Evolutionary conservation across 139 green algal species (phyloP), one percentile per base, ranked within the genome.

Genomic region (Nannochloris sp.): DNA sequence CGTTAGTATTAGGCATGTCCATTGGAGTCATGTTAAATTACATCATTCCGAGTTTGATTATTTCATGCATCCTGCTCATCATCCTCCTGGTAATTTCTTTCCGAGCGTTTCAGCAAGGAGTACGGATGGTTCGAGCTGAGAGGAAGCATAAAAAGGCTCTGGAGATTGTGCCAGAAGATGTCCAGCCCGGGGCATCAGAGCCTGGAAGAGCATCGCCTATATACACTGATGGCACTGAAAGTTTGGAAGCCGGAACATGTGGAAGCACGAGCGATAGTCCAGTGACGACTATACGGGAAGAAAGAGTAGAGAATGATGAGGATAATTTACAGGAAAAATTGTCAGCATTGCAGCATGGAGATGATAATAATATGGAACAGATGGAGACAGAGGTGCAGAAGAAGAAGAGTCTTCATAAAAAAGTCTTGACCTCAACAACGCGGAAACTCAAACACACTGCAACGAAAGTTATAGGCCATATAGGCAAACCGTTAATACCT

Each of bases 21-120:
- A 59, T 66, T 13, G 60, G 60, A 23, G 60, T 66, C 12, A 28
- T 66, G 33, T 43, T 66, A 5, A 66, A 66, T 43, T 40, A 40
- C 4, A 56, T 66, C 1, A 17, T 45, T 14, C 60, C 60, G 1
- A 40, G n/a, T 25, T 55, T 53, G 60, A 66, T 66, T 23, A n/a
- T 66, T 23, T 40, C 60, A 5, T 56, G 16, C n/a, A 31, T 66
- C 12, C n/a, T 66, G 13, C 16, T 66, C n/a, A 9, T 66, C 4
- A 44, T 66, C 5, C 31, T 66, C 14, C n/a, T 66, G 11, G 16
- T 56, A 4, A 28, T 66, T 57, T 29, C 31, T 16, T 53, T 66
- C 28, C 51, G 60, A 6, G 57, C 60, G 9, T 59, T 43, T 16
- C 26, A 45, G 30, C 51, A 57, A 23, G 60, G 36, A 16, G 17